Conservation (phyloP, 805 yeast genomes). For the Cyberlindnera sargentensis region DNA sequence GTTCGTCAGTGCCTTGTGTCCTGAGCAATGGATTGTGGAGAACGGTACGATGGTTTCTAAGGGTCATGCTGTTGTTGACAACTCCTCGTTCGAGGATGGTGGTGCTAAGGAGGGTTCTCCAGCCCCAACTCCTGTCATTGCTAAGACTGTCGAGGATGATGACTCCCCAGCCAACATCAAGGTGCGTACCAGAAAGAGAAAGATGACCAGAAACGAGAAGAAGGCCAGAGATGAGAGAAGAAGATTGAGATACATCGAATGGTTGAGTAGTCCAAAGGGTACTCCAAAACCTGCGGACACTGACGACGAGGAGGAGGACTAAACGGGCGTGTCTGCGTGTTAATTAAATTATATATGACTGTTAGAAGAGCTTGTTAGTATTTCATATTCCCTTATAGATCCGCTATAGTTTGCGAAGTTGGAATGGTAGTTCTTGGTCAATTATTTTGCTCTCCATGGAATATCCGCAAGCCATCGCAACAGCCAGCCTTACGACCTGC, state of each 20-base stretch:
- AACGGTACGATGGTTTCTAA: slow-evolving; percentile 83
- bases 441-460: too few relatives aligned
- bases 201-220: slow-evolving; percentile 94
- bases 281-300: slow-evolving; percentile 93
- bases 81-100: slow-evolving; percentile 76
- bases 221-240: slow-evolving; percentile 88
- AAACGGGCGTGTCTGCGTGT: neutral
- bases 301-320: slow-evolving; percentile 72
- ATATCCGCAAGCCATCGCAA: too few relatives aligned
- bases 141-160: slow-evolving; percentile 52
- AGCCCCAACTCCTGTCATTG: slow-evolving; percentile 34
- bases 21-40: slow-evolving; percentile 97
- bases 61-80: slow-evolving; percentile 72
- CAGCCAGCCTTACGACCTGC: too few relatives aligned
- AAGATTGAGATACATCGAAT: slow-evolving; percentile 86
- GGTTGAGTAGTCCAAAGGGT: slow-evolving; percentile 96
- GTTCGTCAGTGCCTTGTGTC: slow-evolving; percentile 95
- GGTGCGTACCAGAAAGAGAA: slow-evolving; percentile 89
- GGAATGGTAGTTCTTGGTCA: too few relatives aligned
- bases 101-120: slow-evolving; percentile 46
- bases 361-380: too few relatives aligned
- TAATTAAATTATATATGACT: too few relatives aligned
- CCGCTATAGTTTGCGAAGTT: too few relatives aligned
- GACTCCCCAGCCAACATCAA: slow-evolving; percentile 96
- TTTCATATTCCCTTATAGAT: too few relatives aligned